Evolutionary conservation across 169 alveolate species (phyloP).

Genomic region (Blepharisma undulans): DNA sequence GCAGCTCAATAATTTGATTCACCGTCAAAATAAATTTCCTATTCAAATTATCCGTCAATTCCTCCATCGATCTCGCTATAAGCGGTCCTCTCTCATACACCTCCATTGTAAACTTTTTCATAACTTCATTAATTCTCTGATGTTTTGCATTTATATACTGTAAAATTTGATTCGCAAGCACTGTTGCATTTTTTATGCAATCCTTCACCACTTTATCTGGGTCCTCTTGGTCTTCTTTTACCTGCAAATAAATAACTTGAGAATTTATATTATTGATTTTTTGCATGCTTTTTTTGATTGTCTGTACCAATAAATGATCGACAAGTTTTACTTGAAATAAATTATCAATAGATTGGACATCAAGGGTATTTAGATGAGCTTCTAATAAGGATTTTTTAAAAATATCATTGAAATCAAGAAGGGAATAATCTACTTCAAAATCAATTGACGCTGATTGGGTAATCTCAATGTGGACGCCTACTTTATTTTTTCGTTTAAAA

Average conservation of each 20-base stretch:
- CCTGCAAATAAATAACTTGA: not conserved
- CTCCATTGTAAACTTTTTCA: not conserved
- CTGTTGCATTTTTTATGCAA: not conserved
- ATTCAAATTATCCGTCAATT: not conserved
- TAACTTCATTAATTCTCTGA: not conserved
- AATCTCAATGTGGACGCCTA: not conserved
- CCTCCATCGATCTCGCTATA: not conserved
- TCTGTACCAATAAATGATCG: not conserved
- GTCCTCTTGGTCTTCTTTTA: not conserved
- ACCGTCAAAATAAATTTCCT: not conserved
- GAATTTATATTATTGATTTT: not conserved
- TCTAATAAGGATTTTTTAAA: not conserved
- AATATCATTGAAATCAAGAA: not conserved
- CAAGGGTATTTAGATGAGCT: not conserved
- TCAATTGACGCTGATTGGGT: not conserved
- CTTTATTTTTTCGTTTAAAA: not conserved
- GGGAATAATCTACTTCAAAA: not conserved
- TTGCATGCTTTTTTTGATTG: conserved; percentile 10
- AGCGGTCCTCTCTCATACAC: not conserved
- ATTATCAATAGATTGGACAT: not conserved
- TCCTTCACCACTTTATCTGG: not conserved
- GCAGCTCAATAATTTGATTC: not conserved
- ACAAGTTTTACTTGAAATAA: conserved; percentile 16
- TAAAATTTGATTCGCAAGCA: not conserved
- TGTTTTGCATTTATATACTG: not conserved